phyloP scores from a whole-genome alignment of 2,329 filamentous ascomycete species.

The Claviceps sp. region DNA sequence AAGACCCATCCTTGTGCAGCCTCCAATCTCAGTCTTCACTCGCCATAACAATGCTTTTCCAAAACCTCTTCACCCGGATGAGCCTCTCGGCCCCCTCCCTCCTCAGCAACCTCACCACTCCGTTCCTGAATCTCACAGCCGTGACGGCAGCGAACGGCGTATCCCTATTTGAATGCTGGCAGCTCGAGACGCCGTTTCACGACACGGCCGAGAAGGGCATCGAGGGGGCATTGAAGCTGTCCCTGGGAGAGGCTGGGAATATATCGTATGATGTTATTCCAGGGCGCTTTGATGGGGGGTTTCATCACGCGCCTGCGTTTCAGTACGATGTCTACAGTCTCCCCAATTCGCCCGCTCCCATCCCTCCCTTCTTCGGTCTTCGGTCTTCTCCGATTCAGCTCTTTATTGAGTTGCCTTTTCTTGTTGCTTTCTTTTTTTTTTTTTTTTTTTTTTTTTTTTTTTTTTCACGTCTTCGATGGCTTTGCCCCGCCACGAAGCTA shows the following conservation, averaged over 20 bases:
- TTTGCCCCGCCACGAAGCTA: too few relatives aligned
- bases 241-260: slow-evolving; percentile 20
- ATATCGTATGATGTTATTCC: slow-evolving; percentile 24
- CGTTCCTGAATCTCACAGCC: slow-evolving; percentile 27
- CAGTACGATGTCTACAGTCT: slow-evolving; percentile 20
- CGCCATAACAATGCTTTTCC: background rate
- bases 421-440: background rate
- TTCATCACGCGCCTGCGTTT: slow-evolving; percentile 26
- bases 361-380: too few relatives aligned
- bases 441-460: background rate
- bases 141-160: slow-evolving; percentile 21
- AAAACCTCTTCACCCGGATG: background rate
- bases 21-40: too few relatives aligned
- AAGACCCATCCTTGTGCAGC: too few relatives aligned
- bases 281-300: slow-evolving; percentile 22
- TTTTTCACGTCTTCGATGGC: background rate
- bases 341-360: too few relatives aligned
- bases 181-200: slow-evolving; percentile 14
- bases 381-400: too few relatives aligned
- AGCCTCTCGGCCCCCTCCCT: background rate
- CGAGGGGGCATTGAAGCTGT: slow-evolving; percentile 15
- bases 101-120: slow-evolving; percentile 2
- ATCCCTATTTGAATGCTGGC: slow-evolving; percentile 33
- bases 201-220: slow-evolving; percentile 19
- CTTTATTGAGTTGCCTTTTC: too few relatives aligned